Conservation (phyloP, 2,329 filamentous ascomycete genomes). For the Ambrosiella xylebori region DNA sequence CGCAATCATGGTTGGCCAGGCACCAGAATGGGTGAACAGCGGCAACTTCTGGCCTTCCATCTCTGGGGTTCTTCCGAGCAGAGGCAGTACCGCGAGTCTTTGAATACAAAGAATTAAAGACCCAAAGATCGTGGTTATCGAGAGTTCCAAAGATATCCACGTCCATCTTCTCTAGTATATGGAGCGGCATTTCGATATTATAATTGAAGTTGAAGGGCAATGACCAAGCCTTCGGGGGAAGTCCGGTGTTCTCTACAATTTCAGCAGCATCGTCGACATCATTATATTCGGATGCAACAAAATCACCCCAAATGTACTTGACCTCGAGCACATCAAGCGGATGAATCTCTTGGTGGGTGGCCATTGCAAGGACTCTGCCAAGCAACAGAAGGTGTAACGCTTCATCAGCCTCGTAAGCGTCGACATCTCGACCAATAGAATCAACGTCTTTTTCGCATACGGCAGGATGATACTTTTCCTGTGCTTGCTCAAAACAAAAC, state of each 20-base stretch:
- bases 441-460: conserved; percentile 51
- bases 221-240: conserved; percentile 43
- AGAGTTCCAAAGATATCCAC: conserved; percentile 52
- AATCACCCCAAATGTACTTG: conserved; percentile 55
- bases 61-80: conserved; percentile 56
- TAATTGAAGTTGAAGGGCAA: conserved; percentile 63
- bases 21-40: conserved; percentile 95
- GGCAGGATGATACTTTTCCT: conserved; percentile 43
- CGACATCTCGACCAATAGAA: conserved; percentile 45
- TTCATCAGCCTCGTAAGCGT: conserved; percentile 40
- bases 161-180: conserved; percentile 72
- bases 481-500: conserved; percentile 39
- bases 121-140: conserved; percentile 52
- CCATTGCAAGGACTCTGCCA: conserved; percentile 44
- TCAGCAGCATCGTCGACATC: conserved; percentile 1
- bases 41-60: conserved; percentile 75
- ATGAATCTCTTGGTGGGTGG: conserved; percentile 40
- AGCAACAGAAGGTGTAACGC: conserved; percentile 47
- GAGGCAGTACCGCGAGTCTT: conserved; percentile 91
- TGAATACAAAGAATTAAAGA: conserved; percentile 79
- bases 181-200: conserved; percentile 57
- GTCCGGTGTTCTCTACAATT: conserved; percentile 5
- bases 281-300: conserved; percentile 35
- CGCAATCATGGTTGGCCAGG: conserved; percentile 87
- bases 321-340: conserved; percentile 47